These are phyloP conservation scores for Chernovozyma aurita DNA, from an alignment of 1,139 yeast genomes.

Conservation along the genomic window DNA sequence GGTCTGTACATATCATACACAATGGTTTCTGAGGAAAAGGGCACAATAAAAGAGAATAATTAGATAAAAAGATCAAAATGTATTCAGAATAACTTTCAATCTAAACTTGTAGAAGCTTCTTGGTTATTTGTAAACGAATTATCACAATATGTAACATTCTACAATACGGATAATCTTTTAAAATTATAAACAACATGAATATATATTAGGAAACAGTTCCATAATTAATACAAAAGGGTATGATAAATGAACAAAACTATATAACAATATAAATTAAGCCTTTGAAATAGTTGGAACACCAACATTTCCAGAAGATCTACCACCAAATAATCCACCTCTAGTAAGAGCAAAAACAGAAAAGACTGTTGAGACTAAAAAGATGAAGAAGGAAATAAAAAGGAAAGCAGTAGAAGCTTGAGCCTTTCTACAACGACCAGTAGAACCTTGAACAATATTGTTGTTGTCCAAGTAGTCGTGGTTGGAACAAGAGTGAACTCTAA, in stretches of 20 bases:
- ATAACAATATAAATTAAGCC: slow-evolving; percentile 2
- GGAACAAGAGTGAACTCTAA: slow-evolving; percentile 79
- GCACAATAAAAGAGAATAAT: too few relatives aligned
- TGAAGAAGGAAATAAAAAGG: slow-evolving; percentile 79
- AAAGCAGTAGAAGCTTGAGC: slow-evolving; percentile 91
- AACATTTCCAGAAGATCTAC: slow-evolving; percentile 37
- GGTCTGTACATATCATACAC: too few relatives aligned
- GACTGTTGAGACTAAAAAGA: slow-evolving; percentile 64
- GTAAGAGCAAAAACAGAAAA: slow-evolving; percentile 56
- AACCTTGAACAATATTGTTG: slow-evolving; percentile 74
- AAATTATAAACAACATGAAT: not conserved
- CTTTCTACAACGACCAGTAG: slow-evolving; percentile 82
- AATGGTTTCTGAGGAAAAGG: too few relatives aligned
- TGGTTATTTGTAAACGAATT: too few relatives aligned
- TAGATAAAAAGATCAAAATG: too few relatives aligned
- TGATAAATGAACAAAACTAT: not conserved
- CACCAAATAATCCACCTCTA: slow-evolving; percentile 74
- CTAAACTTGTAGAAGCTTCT: too few relatives aligned
- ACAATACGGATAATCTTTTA: too few relatives aligned
- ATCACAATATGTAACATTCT: too few relatives aligned
- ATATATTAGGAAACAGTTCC: not conserved
- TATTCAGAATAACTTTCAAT: too few relatives aligned
- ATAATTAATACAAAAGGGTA: slow-evolving; percentile 2
- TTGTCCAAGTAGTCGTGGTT: slow-evolving; percentile 58
- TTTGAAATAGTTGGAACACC: slow-evolving; percentile 55